A percentile compares a stretch with the other conserved stretches of the same genome.
These are phyloP conservation scores for Vaccinium myrtillus DNA, from an alignment of 148 eudicot species.

Conservation along the genomic window DNA sequence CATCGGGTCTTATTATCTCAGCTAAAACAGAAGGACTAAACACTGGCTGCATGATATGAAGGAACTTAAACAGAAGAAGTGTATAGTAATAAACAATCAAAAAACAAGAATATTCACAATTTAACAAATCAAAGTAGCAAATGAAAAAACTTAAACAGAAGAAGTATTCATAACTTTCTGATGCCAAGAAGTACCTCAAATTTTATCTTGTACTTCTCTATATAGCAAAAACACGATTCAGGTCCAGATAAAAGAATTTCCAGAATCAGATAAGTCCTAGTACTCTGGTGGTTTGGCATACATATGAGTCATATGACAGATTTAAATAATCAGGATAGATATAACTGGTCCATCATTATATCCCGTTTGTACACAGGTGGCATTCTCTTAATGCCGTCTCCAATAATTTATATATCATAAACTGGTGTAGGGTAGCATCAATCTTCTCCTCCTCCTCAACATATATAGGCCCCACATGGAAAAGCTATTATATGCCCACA, in stretches of 20 bases:
- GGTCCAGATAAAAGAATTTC: neutral
- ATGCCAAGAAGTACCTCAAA: neutral
- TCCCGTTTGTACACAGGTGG: neutral
- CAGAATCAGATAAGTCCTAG: neutral
- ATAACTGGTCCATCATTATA: neutral
- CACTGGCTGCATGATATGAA: conserved; percentile 58
- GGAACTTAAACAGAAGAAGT: neutral
- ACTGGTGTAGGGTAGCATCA: neutral
- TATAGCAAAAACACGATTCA: neutral
- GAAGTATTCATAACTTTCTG: neutral
- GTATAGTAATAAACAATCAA: neutral
- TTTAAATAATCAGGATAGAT: neutral
- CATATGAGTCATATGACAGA: neutral
- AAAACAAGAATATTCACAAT: neutral
- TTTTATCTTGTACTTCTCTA: neutral
- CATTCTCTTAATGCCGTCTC: neutral
- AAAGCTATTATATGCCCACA: neutral
- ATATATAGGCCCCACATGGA: neutral
- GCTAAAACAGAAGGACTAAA: conserved; percentile 83
- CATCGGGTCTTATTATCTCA: conserved; percentile 91
- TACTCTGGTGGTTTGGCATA: neutral
- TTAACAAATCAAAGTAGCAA: neutral
- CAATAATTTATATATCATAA: neutral
- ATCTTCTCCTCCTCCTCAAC: neutral
- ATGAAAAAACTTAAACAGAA: neutral